Base-by-base conservation (phyloP, 1,139 yeast species). In the Blastobotrys apis region DNA sequence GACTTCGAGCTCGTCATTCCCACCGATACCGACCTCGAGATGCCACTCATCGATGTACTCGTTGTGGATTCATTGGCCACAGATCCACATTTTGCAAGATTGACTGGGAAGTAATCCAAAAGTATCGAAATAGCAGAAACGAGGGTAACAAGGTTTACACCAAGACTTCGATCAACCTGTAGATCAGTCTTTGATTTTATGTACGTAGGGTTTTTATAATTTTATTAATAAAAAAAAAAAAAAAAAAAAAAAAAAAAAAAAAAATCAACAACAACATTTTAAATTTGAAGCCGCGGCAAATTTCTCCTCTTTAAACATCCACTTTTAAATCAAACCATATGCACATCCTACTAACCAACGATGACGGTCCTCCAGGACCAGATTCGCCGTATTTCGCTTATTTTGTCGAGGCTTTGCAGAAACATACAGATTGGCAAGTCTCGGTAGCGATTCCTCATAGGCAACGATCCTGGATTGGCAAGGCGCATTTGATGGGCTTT, bases 401-500 rank as follows among this genome's bases (percentile, higher is more conserved):
- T 55, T 73, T 92, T 41, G 90, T 86, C 10, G 83, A 83, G 52
- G 86, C 86, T 44, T 73, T 92, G 45, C 63, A 63, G 36, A 61
- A 71, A 35, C 59, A 71, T 45, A 84, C 95, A 12, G 80, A 84
- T 58, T 92, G 97, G 97, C 78, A 84, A 33, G 66, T 92, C 25
- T 82, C 92, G 13, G 80, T 92, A 22, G 90, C 83, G 25, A 82
- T 92, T 4, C 97, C 97, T 12, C 55, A 59, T 39, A 56, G 60
- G 23, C 73, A 68, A 53, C 57, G 94, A 55, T 88, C 97, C 9
- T 92, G 98, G 98, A 90, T 88, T 48, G 96, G 96, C 32, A 92
- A 92, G 64, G 97, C 98, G 10, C 97, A 90, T 67, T 80, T 90
- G 61, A 95, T 96, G 2, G 97, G 95, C 17, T 77, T 80, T 56